phyloP scores from a whole-genome alignment of 805 yeast genomes.

The Hanseniaspora singularis region DNA sequence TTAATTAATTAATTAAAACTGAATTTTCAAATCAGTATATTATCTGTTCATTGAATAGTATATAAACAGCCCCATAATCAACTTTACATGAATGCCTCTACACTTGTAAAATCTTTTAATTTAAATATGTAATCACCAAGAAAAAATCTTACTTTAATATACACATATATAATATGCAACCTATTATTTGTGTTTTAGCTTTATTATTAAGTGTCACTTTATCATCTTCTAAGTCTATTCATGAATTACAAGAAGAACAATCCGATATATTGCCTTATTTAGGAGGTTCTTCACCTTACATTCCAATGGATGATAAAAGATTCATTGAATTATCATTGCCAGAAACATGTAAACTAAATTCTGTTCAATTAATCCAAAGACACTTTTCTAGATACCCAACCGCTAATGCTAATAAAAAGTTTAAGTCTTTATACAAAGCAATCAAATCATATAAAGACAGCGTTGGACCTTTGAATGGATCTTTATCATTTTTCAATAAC shows the following conservation, averaged over 20 bases:
- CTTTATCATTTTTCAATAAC: constrained; percentile 36
- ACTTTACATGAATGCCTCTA: too few species aligned
- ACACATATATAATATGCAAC: background rate
- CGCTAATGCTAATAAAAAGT: constrained; percentile 29
- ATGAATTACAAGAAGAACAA: constrained; percentile 15
- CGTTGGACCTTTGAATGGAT: constrained; percentile 32
- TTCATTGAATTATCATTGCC: constrained; percentile 43
- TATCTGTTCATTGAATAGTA: too few species aligned
- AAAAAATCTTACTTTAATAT: background rate
- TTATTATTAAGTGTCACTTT: background rate
- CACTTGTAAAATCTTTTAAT: too few species aligned
- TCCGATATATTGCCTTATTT: constrained; percentile 35
- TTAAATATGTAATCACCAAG: too few species aligned
- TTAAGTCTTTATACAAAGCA: constrained; percentile 22
- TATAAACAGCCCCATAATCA: too few species aligned
- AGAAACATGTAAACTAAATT: constrained; percentile 42
- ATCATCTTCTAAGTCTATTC: background rate
- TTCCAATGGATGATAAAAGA: constrained; percentile 36
- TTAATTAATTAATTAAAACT: too few species aligned
- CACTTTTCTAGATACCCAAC: constrained; percentile 75
- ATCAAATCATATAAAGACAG: constrained; percentile 24
- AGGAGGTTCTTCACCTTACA: constrained; percentile 47
- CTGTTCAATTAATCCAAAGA: constrained; percentile 58
- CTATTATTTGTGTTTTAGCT: background rate
- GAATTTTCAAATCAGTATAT: too few species aligned